Percentiles rank a stretch among this genome's conserved stretches.
These are phyloP conservation scores for Daldinia concentrica DNA, from an alignment of 495 filamentous ascomycete genomes.

Conservation along the genomic window DNA sequence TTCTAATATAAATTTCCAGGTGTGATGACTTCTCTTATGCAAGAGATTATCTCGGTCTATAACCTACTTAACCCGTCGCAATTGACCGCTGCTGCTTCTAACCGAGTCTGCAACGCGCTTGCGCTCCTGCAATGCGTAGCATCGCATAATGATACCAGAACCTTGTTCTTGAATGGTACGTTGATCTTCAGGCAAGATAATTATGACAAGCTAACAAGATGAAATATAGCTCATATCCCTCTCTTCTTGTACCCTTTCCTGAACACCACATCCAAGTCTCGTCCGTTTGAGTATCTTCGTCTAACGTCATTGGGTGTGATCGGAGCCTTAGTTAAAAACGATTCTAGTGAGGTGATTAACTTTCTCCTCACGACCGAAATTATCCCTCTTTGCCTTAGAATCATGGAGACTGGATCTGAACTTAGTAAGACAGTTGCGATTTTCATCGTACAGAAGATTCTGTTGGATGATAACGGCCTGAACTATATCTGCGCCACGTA, in stretches of 20 bases:
- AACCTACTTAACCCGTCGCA: conserved; percentile 95
- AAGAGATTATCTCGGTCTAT: conserved; percentile 99
- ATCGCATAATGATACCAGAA: conserved; percentile 95
- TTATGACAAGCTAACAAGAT: conserved; percentile 27
- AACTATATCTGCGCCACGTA: conserved; percentile 99
- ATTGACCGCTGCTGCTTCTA: conserved; percentile 94
- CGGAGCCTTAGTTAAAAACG: conserved; percentile 97
- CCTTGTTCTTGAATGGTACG: conserved; percentile 89
- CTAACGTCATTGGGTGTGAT: conserved; percentile 98
- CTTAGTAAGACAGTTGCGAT: conserved; percentile 99
- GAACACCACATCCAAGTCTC: conserved; percentile 98
- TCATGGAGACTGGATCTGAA: conserved; percentile 99
- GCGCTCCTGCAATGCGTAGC: conserved; percentile 97
- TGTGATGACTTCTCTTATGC: conserved; percentile 96
- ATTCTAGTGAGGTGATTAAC: conserved; percentile 98
- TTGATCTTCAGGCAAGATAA: conserved; percentile 9
- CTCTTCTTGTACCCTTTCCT: conserved; percentile 98
- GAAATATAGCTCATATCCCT: conserved; percentile 86
- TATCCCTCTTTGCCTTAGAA: conserved; percentile 95
- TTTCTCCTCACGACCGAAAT: conserved; percentile 99
- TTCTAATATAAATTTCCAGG: conserved; percentile 60
- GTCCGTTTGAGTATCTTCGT: conserved; percentile 97
- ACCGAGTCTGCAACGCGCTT: conserved; percentile 97
- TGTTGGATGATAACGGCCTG: conserved; percentile 96
- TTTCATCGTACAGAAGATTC: conserved; percentile 99